Conservation (phyloP, 129 eudicot species). For the Arctium lappa region DNA sequence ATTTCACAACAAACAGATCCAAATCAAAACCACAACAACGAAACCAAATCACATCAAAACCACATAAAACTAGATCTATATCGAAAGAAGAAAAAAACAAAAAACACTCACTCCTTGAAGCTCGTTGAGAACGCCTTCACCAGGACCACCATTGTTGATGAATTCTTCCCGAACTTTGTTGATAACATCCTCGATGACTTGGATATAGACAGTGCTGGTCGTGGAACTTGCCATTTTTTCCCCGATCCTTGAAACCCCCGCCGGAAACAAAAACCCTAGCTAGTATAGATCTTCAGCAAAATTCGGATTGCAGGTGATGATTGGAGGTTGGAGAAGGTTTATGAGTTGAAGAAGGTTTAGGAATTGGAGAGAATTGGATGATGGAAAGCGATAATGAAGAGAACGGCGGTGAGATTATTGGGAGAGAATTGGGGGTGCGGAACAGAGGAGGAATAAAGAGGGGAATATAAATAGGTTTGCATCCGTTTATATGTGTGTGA, state of each 20-base stretch:
- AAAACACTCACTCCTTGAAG: conserved; percentile 74
- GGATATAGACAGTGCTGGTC: conserved; percentile 71
- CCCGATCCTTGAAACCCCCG: not conserved
- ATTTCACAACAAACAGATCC: conserved; percentile 21
- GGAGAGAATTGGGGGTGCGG: conserved; percentile 40
- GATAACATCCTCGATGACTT: conserved; percentile 86
- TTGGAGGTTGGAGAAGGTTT: conserved; percentile 1
- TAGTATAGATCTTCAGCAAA: not conserved
- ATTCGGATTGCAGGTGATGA: not conserved
- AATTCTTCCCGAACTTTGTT: conserved; percentile 87
- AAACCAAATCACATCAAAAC: not conserved
- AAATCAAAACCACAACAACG: not conserved
- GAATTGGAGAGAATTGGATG: conserved; percentile 20
- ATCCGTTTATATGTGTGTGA: conserved; percentile 31
- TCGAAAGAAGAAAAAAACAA: not conserved
- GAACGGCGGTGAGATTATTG: conserved; percentile 20
- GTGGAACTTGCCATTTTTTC: conserved; percentile 52
- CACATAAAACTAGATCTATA: conserved; percentile 24
- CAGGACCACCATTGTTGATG: conserved; percentile 73
- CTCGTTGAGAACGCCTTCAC: conserved; percentile 72
- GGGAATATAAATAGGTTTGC: conserved; percentile 83
- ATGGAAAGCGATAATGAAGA: conserved; percentile 1
- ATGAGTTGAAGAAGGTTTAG: conserved; percentile 25
- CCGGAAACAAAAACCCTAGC: not conserved
- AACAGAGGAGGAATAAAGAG: conserved; percentile 53